A percentile compares a stretch with the other conserved stretches of the same genome.
phyloP scores from a whole-genome alignment of 768 basidiomycete genomes.

The Leccinum uliginosum region DNA sequence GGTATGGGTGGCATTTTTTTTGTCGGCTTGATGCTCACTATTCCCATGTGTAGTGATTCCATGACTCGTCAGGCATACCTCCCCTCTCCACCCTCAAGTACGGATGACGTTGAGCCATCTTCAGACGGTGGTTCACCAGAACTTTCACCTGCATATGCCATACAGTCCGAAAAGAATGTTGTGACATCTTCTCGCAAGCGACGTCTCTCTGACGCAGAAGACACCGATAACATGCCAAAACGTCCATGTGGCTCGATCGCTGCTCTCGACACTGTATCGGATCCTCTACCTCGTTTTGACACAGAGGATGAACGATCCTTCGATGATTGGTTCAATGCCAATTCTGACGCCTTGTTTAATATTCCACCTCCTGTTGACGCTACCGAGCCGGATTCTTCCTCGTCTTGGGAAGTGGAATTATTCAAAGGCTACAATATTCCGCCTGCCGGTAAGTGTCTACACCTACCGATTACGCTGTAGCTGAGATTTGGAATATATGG shows the following conservation, averaged over 20 bases:
- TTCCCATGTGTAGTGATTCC: no score
- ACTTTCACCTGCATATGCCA: no score
- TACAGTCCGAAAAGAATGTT: no score
- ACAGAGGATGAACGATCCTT: slow-evolving; percentile 19
- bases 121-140: no score
- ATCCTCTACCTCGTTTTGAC: slow-evolving; percentile 24
- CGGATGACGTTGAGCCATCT: no score
- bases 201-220: slow-evolving; percentile 32
- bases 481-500: not conserved
- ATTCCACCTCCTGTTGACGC: slow-evolving; percentile 25
- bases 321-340: slow-evolving; percentile 35
- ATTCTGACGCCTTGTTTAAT: slow-evolving; percentile 24
- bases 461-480: not conserved
- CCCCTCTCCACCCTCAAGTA: no score
- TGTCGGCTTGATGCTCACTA: no score
- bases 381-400: slow-evolving; percentile 22
- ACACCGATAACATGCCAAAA: slow-evolving; percentile 18
- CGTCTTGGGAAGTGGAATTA: slow-evolving; percentile 32
- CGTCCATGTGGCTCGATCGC: slow-evolving; percentile 18
- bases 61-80: no score
- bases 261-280: slow-evolving; percentile 27
- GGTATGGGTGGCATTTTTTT: no score
- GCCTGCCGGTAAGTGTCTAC: slow-evolving; percentile 5
- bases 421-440: slow-evolving; percentile 27
- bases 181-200: slow-evolving; percentile 33